Evolutionary conservation across 495 filamentous ascomycete genomes (phyloP), one percentile per base, ranked within the genome.

Genomic region (Podospora didyma): DNA sequence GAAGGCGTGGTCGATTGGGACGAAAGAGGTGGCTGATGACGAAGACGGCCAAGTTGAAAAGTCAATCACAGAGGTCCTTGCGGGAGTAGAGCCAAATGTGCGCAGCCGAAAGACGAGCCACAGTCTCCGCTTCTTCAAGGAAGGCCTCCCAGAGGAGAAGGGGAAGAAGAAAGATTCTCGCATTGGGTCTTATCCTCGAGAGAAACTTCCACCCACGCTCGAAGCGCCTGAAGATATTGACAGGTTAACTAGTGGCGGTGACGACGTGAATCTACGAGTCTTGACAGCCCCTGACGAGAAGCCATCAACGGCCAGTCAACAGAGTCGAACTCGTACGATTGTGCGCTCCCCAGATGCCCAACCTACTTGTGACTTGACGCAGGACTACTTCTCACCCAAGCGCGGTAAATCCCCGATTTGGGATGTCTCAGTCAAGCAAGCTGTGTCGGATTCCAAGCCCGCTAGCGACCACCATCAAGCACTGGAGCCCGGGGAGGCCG

Each of bases 31-130:
- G 23, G 66, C 67, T 39, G 67, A 69, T 37, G 65, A 63, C 46
- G 58, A 73, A 53, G 73, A 76, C 51, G 79, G 80, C 23, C 73
- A 77, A 63, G 87, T 96, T 14, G 92, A 96, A 57, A 89, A 87
- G 69, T 88, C 87, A 19, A 92, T 96, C 61, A 84, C 89, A 57
- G 91, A 92, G 42, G 90, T 86, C 37, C 67, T 96, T 49, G 77
- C 88, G 3, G 87, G 89, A 34, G 76, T 81, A 37, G 93, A 96
- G 65, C 86, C 81, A 24, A 88, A 90, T 67, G 83, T 83, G 49
- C 85, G 94, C 58, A 96, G 92, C 71, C 85, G 94, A 56, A 98
- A 98, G 74, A 87, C 93, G 46, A 96, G 90, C 67, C 92, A 98
- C 69, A 90, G 89, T 64, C 71, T 98, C 46, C 84, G 94, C 3